phyloP scores from a whole-genome alignment of 108 stramenopile species.

The Nitzschia palea region DNA sequence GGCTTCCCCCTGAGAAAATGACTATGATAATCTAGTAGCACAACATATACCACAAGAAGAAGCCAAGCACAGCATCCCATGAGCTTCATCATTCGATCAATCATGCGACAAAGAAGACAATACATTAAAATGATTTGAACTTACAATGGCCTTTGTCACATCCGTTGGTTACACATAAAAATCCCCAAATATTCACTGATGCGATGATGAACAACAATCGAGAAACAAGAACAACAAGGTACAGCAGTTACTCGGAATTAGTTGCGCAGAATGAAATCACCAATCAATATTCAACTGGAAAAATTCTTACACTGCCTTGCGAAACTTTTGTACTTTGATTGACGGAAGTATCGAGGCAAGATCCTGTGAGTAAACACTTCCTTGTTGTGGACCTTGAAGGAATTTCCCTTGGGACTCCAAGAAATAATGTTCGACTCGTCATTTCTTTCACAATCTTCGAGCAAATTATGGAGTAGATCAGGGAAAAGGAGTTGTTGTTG shows the following conservation, averaged over 20 bases:
- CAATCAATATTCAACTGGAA: neutral
- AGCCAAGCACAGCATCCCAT: neutral
- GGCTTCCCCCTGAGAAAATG: no score
- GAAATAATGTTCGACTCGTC: conserved; percentile 34
- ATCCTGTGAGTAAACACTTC: conserved; percentile 53
- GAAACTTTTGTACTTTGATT: conserved; percentile 52
- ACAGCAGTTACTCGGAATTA: neutral
- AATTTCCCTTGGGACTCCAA: conserved; percentile 53
- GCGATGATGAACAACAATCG: neutral
- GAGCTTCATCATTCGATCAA: neutral
- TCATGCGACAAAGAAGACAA: neutral
- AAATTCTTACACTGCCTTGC: conserved; percentile 42
- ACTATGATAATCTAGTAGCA: no score
- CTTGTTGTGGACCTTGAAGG: conserved; percentile 56
- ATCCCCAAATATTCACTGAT: neutral
- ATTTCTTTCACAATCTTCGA: conserved; percentile 16
- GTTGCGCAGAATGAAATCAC: neutral
- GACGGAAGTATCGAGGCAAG: conserved; percentile 66
- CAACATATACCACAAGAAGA: neutral
- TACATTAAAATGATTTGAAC: neutral
- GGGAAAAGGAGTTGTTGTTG: no score
- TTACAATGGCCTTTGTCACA: neutral
- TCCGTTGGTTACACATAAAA: neutral
- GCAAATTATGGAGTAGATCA: conserved; percentile 23
- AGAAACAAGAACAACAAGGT: neutral